phyloP scores from a whole-genome alignment of 192 early-diverging fungal species.

The Coemansia sp. region DNA sequence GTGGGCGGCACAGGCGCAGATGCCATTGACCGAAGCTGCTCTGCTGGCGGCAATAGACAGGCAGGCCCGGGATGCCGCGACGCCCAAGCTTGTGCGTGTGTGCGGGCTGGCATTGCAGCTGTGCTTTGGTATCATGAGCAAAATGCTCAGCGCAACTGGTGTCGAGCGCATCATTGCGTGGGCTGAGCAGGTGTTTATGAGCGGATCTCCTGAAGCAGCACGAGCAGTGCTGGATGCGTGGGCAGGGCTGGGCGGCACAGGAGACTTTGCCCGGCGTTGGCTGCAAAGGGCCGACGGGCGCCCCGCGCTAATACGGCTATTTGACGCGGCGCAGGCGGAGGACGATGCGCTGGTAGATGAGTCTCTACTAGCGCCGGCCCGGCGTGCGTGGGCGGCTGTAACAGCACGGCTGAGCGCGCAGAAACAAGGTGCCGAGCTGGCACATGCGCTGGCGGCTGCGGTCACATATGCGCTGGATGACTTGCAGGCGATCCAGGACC shows the following conservation, averaged over 20 bases:
- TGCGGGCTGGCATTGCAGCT: slow-evolving; percentile 16
- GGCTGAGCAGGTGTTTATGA: slow-evolving; percentile 26
- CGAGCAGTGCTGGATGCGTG: background rate
- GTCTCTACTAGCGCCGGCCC: slow-evolving; percentile 16
- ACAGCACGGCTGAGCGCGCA: slow-evolving; percentile 20
- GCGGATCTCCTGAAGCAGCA: slow-evolving; percentile 7
- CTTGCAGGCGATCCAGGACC: slow-evolving; percentile 6
- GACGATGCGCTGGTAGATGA: too few relatives aligned
- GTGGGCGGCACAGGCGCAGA: too few relatives aligned
- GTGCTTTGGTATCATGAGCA: too few relatives aligned
- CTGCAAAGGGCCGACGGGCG: slow-evolving; percentile 8
- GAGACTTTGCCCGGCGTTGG: slow-evolving; percentile 40
- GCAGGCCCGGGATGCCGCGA: too few relatives aligned
- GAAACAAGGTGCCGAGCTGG: slow-evolving; percentile 15
- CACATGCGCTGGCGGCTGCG: slow-evolving; percentile 20
- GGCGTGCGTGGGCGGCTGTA: slow-evolving; percentile 22
- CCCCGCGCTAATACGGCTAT: slow-evolving; percentile 27
- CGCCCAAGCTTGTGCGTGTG: slow-evolving; percentile 12
- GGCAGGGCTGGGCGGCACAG: slow-evolving; percentile 6
- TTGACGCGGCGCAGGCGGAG: too few relatives aligned
- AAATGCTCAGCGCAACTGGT: background rate
- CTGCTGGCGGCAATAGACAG: too few relatives aligned
- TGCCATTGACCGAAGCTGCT: slow-evolving; percentile 9
- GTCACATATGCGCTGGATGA: slow-evolving; percentile 12
- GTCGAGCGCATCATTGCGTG: slow-evolving; percentile 13